Percentiles rank a stretch among this genome's conserved stretches.
These are phyloP conservation scores for Aureobasidium sp. DNA, from an alignment of 2,329 filamentous ascomycete genomes.

Conservation along the genomic window DNA sequence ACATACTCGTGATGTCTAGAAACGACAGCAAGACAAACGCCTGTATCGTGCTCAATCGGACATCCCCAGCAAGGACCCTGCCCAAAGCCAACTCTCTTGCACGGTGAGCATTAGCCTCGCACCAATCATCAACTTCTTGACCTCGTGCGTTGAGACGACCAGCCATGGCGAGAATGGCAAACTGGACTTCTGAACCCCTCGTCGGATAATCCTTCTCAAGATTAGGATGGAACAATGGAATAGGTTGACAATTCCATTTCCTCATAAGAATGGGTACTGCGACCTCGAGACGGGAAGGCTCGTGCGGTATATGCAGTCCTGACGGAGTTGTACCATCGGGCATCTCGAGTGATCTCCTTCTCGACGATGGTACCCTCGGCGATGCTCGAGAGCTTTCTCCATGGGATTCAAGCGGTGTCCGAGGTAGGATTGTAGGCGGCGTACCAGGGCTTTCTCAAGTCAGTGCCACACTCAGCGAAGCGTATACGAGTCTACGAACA, in stretches of 20 bases:
- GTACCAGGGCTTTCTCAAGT: neutral
- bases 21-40: slow-evolving; percentile 1
- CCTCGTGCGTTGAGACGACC: slow-evolving; percentile 1
- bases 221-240: slow-evolving; percentile 4
- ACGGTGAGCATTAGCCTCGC: slow-evolving; percentile 7
- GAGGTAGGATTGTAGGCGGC: neutral
- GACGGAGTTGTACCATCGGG: neutral
- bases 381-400: neutral
- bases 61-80: neutral
- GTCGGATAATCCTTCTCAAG: neutral
- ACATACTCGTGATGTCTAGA: slow-evolving; percentile 8
- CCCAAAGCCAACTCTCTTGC: neutral
- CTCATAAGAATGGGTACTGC: neutral
- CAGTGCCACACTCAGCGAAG: neutral
- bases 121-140: slow-evolving; percentile 3
- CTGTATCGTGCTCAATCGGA: slow-evolving; percentile 6
- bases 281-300: neutral
- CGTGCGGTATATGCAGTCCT: neutral
- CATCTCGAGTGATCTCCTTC: neutral
- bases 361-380: neutral
- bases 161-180: slow-evolving; percentile 5
- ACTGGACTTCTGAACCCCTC: neutral
- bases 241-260: slow-evolving; percentile 8
- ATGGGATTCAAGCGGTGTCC: neutral
- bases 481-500: neutral